phyloP scores from a whole-genome alignment of 257 asterid genomes.

The Nicotiana sylvestris region DNA sequence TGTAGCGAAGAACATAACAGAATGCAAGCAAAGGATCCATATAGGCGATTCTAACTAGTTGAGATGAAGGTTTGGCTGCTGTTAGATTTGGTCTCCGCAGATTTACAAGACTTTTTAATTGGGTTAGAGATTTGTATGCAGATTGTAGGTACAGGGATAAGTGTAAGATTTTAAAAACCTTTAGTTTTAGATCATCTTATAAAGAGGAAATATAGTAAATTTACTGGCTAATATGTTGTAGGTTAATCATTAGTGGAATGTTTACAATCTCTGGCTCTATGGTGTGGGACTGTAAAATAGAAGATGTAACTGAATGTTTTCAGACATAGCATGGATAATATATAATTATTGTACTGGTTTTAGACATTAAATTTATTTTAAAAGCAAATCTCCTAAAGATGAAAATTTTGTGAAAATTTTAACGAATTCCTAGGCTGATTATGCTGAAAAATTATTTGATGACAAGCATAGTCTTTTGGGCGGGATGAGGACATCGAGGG shows the following conservation, averaged over 20 bases:
- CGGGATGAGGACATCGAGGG: not conserved
- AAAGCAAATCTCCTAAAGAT: not conserved
- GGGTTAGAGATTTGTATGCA: not conserved
- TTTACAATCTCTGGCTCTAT: not conserved
- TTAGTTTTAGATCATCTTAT: not conserved
- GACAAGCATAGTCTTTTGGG: not conserved
- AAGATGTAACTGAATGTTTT: not conserved
- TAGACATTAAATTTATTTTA: not conserved
- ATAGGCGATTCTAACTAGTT: not conserved
- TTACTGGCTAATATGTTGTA: not conserved
- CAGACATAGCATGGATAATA: not conserved
- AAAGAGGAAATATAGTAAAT: not conserved
- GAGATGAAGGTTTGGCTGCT: not conserved
- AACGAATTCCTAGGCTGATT: not conserved
- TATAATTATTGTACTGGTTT: not conserved
- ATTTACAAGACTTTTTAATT: not conserved
- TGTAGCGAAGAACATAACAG: not conserved
- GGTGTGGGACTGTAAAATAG: not conserved
- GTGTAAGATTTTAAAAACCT: not conserved
- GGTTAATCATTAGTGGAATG: not conserved
- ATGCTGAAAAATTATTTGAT: not conserved
- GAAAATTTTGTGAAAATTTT: not conserved
- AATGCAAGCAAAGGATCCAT: not conserved
- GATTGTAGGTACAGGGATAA: not conserved
- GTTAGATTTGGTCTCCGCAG: not conserved